phyloP scores from a whole-genome alignment of 305 asterid genomes.

The Vinca major region DNA sequence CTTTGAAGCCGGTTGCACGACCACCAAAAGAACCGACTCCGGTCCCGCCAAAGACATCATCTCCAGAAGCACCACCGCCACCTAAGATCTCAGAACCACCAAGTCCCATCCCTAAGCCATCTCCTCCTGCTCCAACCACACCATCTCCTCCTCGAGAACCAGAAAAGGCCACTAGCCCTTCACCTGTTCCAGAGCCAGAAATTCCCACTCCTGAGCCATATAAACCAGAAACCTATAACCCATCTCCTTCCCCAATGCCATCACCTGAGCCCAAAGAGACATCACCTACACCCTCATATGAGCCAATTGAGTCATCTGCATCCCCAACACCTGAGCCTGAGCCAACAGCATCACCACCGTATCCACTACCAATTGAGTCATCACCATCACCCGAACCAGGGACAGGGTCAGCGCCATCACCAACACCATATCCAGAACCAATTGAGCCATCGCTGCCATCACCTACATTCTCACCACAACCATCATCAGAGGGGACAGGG shows the following conservation, averaged over 20 bases:
- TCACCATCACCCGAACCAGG: background rate
- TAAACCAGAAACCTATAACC: constrained; percentile 6
- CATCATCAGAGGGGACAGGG: background rate
- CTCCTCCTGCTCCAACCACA: constrained; percentile 14
- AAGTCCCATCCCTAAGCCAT: constrained; percentile 1
- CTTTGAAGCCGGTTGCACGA: too few relatives aligned
- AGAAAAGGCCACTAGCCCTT: background rate
- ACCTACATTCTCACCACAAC: constrained; percentile 15
- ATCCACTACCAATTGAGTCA: background rate
- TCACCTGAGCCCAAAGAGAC: background rate
- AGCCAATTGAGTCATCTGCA: too few relatives aligned
- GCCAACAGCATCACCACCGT: background rate
- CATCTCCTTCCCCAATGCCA: background rate
- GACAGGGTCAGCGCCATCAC: background rate
- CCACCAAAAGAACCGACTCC: constrained; percentile 13
- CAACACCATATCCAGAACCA: background rate
- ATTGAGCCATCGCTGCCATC: background rate
- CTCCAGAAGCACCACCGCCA: constrained; percentile 14
- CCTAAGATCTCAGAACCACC: constrained; percentile 15
- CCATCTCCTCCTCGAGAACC: constrained; percentile 9
- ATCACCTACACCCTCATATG: too few relatives aligned
- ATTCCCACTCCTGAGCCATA: constrained; percentile 8
- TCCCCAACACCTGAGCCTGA: background rate
- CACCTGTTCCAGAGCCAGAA: constrained; percentile 7
- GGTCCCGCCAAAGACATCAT: background rate